A percentile compares a stretch with the other conserved stretches of the same genome.
These are phyloP conservation scores for Jatropha multifida DNA, from an alignment of 441 rosid species.

Conservation along the genomic window DNA sequence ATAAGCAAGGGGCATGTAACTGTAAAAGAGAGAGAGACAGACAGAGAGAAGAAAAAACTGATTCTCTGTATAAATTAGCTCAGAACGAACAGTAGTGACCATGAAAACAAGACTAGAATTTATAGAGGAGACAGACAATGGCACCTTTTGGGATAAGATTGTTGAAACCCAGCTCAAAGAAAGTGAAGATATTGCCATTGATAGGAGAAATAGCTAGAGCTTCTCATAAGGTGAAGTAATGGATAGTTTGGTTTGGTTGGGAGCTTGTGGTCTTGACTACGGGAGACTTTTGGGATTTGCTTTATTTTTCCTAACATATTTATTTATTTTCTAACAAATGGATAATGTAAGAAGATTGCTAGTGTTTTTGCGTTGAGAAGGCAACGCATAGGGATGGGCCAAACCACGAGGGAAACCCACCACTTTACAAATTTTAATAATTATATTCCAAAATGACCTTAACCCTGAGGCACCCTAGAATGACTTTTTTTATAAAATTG, in stretches of 20 bases:
- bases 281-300: not conserved
- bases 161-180: constrained; percentile 49
- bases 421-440: no score
- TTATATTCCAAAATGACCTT: no score
- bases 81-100: no score
- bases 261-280: constrained; percentile 15
- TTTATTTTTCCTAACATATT: not conserved
- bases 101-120: not conserved
- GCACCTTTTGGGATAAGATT: constrained; percentile 49
- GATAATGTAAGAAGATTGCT: not conserved
- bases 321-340: not conserved
- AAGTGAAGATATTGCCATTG: constrained; percentile 61
- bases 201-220: constrained; percentile 7
- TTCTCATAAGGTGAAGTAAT: constrained; percentile 12
- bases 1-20: constrained; percentile 35
- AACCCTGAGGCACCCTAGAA: no score
- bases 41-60: not conserved
- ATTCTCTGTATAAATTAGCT: not conserved
- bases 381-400: not conserved
- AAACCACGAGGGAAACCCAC: no score
- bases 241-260: constrained; percentile 4
- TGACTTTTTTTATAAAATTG: no score
- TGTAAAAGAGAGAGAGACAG: constrained; percentile 22
- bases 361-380: not conserved
- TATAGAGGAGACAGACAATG: not conserved